Base-by-base conservation (phyloP, 768 basidiomycete species). In the Calocera cornea region DNA sequence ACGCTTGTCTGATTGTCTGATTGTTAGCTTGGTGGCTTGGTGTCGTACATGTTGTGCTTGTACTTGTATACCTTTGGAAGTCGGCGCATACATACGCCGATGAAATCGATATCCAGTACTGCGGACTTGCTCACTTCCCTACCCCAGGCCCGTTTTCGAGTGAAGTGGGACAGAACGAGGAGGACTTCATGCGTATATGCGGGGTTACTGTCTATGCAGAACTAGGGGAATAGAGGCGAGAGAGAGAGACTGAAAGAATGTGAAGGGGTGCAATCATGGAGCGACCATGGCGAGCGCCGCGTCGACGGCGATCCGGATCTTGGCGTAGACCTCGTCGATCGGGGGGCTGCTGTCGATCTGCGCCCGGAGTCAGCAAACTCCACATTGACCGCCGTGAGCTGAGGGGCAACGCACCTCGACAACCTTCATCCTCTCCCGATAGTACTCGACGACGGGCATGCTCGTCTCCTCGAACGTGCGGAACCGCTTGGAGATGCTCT, bases 401-500 rank as follows among this genome's bases (percentile, higher is more conserved):
- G n/a, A n/a, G 34, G 19, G 16, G 38, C 69, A 60, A 71, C 84
- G 67, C 72, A 94, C 94, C 81, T 92, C 84, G 36, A 87, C 85
- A 14, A 97, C 90, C 76, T 91, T 94, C 71, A 78, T 80, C 64
- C 80, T 76, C 54, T 78, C 74, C 65, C 80, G 76, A 75, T 95
- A 95, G 76, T 94, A 82, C 54, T 92, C 80, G 67, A 99, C 91
- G 64, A 99, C 95, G 7, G 97, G 95, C 89, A 92, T 92, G 5
- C 88, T 90, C 66, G 90, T 87, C 64, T 86, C 84, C 68, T 88
- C 81, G 78, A 14, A 81, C 87, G 22, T 74, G 90, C 94, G 80
- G 80, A 98, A 97, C n/a, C 97, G 89, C 78, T 98, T 99, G 79
- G 84, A 88, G 78, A 99, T 95, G 75, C 87, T 92, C 76, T 95